Evolutionary conservation across 164 flowering plant species (phyloP), one percentile per base, ranked within the genome.

Genomic region (Taxillus chinensis): DNA sequence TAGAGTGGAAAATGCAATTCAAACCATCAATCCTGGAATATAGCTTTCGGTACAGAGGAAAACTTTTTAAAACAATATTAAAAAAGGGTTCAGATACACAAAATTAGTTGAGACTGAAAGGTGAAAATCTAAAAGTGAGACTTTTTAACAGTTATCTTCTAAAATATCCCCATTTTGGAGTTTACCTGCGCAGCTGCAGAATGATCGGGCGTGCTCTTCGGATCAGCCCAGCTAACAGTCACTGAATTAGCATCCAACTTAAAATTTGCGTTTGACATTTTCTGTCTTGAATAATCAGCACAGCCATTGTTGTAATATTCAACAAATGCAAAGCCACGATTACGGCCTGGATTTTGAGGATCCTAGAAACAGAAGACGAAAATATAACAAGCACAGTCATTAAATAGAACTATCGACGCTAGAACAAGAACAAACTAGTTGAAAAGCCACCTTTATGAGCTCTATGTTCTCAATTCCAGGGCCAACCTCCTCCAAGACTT

Each of bases 271-370:
- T 57, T 76, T 43, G 82, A 68, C 97, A 95, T 86, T 63, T 89
- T 86, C 72, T 85, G 89, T 70, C 96, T 82, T 37, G 95, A 83
- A 78, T 86, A 95, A 64, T 95, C 99, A 67, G 99, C 99, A 85
- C 99, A 95, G 7, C 95, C 97, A 82, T 83, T 85, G 70, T 95
- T 95, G 82, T 91, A 89, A 68, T 86, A 95, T 70, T 89, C 90
- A 49, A 95, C 67, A 60, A 95, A 95, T 68, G 96, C 96, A 87
- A 87, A 95, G 27, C 98, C 99, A 63, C 96, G 93, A 62, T 95
- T 95, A 45, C 93, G 89, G 59, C 70, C 67, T 53, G 96, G 77
- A 74, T 78, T 85, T 77, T 78, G 87, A 65, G 96, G 96, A 78
- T 95, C 99, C 99, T 91, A 77, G 7, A 67, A 65, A n/a, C 11